These are phyloP conservation scores for Durio zibethinus DNA, from an alignment of 345 rosid genomes.

Conservation along the genomic window DNA sequence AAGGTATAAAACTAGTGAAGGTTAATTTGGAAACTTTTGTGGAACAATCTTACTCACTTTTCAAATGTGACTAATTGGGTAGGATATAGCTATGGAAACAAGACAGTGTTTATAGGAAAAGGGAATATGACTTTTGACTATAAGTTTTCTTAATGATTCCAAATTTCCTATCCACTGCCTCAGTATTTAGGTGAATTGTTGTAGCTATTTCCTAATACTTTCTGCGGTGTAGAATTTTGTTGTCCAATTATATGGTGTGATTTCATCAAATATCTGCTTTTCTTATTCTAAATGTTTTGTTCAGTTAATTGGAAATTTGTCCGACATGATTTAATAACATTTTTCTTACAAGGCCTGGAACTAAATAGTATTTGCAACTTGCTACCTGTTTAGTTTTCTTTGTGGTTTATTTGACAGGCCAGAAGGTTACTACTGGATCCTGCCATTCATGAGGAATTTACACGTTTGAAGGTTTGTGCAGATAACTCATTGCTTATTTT, in stretches of 20 bases:
- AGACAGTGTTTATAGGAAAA: not conserved
- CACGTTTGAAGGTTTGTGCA: slow-evolving; percentile 75
- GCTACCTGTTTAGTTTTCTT: slow-evolving; percentile 3
- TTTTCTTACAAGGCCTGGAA: not conserved
- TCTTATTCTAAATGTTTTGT: not conserved
- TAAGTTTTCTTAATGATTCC: not conserved
- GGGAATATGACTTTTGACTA: not conserved
- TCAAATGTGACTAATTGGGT: not conserved
- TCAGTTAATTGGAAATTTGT: not conserved
- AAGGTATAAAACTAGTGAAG: not conserved
- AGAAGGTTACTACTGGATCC: slow-evolving; percentile 93
- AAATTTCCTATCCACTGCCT: not conserved
- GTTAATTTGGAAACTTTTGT: not conserved
- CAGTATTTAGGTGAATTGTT: not conserved
- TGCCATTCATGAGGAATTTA: slow-evolving; percentile 93
- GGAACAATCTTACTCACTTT: not conserved
- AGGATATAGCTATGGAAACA: not conserved
- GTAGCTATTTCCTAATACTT: not conserved
- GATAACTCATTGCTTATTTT: slow-evolving; percentile 3
- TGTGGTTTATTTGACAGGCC: slow-evolving; percentile 49
- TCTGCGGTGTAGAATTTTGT: too few species aligned
- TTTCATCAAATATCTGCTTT: not conserved
- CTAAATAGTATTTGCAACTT: not conserved
- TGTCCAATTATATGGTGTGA: not conserved
- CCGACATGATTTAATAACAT: not conserved